Evolutionary conservation across 2,329 filamentous ascomycete species (phyloP), one percentile per base, ranked within the genome.

Genomic region (Diaporthe amygdali): DNA sequence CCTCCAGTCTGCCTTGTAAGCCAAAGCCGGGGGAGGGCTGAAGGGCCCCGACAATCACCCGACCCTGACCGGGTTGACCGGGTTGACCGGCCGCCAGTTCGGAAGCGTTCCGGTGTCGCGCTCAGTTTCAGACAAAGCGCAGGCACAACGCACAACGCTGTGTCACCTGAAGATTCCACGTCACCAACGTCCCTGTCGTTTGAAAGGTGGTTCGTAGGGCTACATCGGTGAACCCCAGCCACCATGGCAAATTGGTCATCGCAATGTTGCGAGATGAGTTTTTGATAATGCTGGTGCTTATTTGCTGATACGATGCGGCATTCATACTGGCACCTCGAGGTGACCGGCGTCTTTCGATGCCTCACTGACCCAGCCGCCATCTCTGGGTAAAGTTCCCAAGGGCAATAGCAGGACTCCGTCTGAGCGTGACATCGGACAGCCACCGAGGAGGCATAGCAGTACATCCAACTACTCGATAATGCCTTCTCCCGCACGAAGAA

Each of bases 31-130:
- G 14, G 41, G 37, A 49, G 44, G 44, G 44, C 44, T 49, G 44
- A n/a, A 49, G 22, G 25, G 37, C 15, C 37, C 30, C n/a, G 44
- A 25, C 44, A 64, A 22, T 64, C 59, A 25, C 59, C 59, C 30
- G 41, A 64, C 30, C 30, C 59, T 49, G 30, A 49, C 27, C 59
- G 59, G 8, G 59, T 49, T 49, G 44, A 14, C n/a, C 59, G 41
- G 34, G 22, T 49, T 49, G 44, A 14, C n/a, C 59, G 41, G 34
- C 15, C 22, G 44, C 59, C 59, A 17, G 37, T n/a, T 49, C 59
- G 59, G 59, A 64, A 49, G 59, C 59, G 44, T 49, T 64, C 59
- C 59, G 44, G 44, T 47, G 59, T 37, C 44, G 59, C 59, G 44
- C 39, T 49, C 59, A 10, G 59, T 64, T 64, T 64, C 59, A 64